A percentile compares a stretch with the other conserved stretches of the same genome.
These are phyloP conservation scores for Apostasia shenzhenica DNA, from an alignment of 106 monocot species.

Conservation along the genomic window DNA sequence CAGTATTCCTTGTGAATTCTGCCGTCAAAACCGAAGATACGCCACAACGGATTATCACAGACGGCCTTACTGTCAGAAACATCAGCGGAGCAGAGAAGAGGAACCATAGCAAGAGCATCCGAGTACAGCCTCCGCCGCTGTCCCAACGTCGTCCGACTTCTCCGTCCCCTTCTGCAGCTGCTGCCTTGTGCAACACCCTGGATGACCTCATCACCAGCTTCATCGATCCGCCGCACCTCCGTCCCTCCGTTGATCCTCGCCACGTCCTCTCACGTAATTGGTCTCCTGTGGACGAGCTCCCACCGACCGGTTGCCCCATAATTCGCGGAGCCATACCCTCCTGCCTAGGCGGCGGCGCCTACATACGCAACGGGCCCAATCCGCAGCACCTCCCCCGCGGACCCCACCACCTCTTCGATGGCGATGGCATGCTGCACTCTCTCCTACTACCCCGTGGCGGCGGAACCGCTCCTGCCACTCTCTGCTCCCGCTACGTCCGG, in stretches of 20 bases:
- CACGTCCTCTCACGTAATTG: conserved; percentile 42
- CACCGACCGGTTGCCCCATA: conserved; percentile 43
- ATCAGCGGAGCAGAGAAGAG: background rate
- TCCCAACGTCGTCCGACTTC: background rate
- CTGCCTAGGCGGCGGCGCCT: conserved; percentile 60
- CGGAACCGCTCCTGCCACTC: conserved; percentile 16
- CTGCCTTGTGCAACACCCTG: conserved; percentile 37
- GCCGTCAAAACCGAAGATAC: conserved; percentile 19
- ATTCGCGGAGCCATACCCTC: conserved; percentile 45
- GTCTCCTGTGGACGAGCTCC: conserved; percentile 48
- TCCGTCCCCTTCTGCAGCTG: conserved; percentile 12
- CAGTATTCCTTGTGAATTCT: background rate
- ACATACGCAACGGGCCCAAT: conserved; percentile 79
- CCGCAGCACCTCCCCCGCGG: conserved; percentile 56
- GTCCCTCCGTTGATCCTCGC: conserved; percentile 58
- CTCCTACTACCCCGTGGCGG: conserved; percentile 39
- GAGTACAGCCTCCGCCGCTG: background rate
- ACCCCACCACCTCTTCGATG: conserved; percentile 67
- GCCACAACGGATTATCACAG: background rate
- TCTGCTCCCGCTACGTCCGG: conserved; percentile 57
- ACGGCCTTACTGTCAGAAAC: background rate
- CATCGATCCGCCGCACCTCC: conserved; percentile 35
- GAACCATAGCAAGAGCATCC: background rate
- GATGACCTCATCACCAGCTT: conserved; percentile 46
- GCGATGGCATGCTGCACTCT: conserved; percentile 70